These are phyloP conservation scores for Globisporangium camurandrum DNA, from an alignment of 352 stramenopile genomes.

Conservation along the genomic window DNA sequence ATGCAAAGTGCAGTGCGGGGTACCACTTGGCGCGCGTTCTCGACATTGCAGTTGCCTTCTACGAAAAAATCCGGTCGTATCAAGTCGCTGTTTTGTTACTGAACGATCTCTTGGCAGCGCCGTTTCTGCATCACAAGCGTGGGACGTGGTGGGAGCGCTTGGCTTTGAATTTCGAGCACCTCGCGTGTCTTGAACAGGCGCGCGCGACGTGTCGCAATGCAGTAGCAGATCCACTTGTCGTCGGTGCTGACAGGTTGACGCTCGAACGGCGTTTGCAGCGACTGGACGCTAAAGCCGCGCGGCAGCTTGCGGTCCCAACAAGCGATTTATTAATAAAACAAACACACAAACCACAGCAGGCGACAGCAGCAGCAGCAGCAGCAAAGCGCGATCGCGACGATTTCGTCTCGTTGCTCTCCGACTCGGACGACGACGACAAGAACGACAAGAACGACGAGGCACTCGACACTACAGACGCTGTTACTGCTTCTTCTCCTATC, in stretches of 20 bases:
- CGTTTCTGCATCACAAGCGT: conserved; percentile 54
- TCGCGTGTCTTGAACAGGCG: conserved; percentile 54
- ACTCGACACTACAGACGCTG: not conserved
- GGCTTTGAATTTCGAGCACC: conserved; percentile 63
- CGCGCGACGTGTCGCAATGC: conserved; percentile 37
- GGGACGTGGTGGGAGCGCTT: conserved; percentile 72
- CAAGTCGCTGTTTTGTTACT: conserved; percentile 56
- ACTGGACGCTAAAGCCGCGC: conserved; percentile 26
- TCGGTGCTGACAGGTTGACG: conserved; percentile 44
- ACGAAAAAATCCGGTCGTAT: conserved; percentile 76
- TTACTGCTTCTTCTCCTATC: too few relatives aligned
- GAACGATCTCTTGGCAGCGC: conserved; percentile 46
- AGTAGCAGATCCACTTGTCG: conserved; percentile 43
- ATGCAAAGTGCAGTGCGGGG: conserved; percentile 55
- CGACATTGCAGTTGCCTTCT: conserved; percentile 42
- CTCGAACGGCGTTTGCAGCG: conserved; percentile 42
- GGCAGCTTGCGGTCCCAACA: too few relatives aligned
- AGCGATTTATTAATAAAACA: too few relatives aligned
- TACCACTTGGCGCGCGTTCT: conserved; percentile 64
- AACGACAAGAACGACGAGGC: not conserved
- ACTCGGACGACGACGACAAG: conserved; percentile 6
- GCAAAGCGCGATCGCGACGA: not conserved
- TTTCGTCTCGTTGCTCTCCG: conserved; percentile 13
- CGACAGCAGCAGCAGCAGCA: not conserved
- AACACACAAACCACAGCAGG: too few relatives aligned